Evolutionary conservation across 2,329 filamentous ascomycete genomes (phyloP).

Genomic region (Trichoderma afroharzianum): DNA sequence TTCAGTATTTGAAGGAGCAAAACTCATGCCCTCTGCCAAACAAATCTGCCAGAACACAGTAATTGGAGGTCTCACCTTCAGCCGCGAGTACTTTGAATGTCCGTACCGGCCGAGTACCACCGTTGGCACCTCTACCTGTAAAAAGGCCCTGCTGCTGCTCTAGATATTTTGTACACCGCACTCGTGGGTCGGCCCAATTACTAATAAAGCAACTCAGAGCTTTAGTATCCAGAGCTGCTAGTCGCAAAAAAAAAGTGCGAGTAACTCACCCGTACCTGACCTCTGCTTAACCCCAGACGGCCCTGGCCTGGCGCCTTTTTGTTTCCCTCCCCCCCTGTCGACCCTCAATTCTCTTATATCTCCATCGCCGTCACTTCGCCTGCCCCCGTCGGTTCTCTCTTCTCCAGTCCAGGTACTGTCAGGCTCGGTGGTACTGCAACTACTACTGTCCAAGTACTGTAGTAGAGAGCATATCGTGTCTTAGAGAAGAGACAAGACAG

Average conservation of each 20-base stretch:
- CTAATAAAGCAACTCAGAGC: background rate
- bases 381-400: constrained; percentile 13
- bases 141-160: background rate
- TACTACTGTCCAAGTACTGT: background rate
- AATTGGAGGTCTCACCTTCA: background rate
- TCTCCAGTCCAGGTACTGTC: background rate
- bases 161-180: background rate
- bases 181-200: constrained; percentile 5
- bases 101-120: background rate
- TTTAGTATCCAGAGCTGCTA: background rate
- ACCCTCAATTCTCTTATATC: constrained; percentile 12
- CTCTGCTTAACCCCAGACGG: constrained; percentile 16
- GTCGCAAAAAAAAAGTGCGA: background rate
- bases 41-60: background rate
- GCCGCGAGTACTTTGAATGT: background rate
- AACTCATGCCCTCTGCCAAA: background rate
- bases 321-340: constrained; percentile 1
- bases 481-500: background rate
- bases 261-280: background rate
- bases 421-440: background rate
- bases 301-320: constrained; percentile 5
- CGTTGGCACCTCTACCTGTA: background rate
- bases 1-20: background rate
- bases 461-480: constrained; percentile 1
- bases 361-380: constrained; percentile 10